A percentile compares a stretch with the other conserved stretches of the same genome.
Conservation (phyloP, 108 stramenopile genomes). For the Nitzschia sp. region DNA sequence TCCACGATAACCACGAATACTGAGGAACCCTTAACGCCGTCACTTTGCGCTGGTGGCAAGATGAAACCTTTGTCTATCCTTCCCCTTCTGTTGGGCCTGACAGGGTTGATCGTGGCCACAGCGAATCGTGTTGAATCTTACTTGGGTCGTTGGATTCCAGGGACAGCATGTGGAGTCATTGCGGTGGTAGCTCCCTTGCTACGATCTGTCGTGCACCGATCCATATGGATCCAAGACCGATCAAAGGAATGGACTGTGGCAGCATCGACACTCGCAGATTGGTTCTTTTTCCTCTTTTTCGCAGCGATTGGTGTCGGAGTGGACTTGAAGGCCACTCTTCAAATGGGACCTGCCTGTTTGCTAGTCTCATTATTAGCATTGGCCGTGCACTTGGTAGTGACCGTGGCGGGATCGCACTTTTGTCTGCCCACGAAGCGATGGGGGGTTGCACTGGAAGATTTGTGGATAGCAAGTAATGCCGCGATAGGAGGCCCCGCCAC, state of each 20-base stretch:
- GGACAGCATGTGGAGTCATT: constrained; percentile 65
- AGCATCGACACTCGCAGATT: constrained; percentile 36
- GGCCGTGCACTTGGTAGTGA: constrained; percentile 45
- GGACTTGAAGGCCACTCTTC: constrained; percentile 51
- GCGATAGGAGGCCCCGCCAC: constrained; percentile 83
- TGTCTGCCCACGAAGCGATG: constrained; percentile 1
- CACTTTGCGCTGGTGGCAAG: too few species aligned
- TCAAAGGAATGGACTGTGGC: constrained; percentile 12
- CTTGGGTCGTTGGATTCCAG: constrained; percentile 43
- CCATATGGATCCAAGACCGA: neutral
- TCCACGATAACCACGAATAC: neutral
- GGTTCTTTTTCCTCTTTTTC: constrained; percentile 68
- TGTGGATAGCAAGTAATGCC: constrained; percentile 79
- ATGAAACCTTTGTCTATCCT: constrained; percentile 1
- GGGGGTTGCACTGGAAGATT: constrained; percentile 50
- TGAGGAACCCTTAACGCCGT: neutral
- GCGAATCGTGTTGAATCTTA: constrained; percentile 23
- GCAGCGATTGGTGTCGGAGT: constrained; percentile 65
- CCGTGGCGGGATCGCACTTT: constrained; percentile 31
- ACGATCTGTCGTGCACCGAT: constrained; percentile 1
- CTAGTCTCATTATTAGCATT: constrained; percentile 53
- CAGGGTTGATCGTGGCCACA: constrained; percentile 20
- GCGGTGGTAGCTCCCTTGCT: constrained; percentile 41
- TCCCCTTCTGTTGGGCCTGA: constrained; percentile 11
- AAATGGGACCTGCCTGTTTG: constrained; percentile 38